These are phyloP conservation scores for Raffaelea arxii DNA, from an alignment of 2,329 filamentous ascomycete genomes.

Conservation along the genomic window DNA sequence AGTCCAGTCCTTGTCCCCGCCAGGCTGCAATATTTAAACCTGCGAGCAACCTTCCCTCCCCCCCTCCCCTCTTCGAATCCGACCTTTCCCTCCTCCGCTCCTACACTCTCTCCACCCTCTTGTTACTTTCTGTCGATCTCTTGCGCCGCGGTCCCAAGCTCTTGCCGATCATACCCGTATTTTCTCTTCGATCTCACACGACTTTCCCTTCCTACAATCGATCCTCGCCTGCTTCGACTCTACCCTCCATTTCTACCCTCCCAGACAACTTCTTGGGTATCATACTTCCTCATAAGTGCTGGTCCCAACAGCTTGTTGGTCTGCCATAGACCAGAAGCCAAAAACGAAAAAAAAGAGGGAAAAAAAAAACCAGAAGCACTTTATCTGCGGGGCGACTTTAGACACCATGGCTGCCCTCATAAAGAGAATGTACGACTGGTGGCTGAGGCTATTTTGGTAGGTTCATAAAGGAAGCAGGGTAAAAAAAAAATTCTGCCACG, in stretches of 20 bases:
- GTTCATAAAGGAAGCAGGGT: no score
- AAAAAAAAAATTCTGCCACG: neutral
- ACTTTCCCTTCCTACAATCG: neutral
- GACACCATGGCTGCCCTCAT: constrained; percentile 80
- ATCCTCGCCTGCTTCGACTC: neutral
- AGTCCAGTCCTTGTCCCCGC: no score
- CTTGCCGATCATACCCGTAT: neutral
- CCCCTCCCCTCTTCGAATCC: neutral
- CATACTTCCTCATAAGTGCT: no score
- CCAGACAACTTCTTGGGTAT: neutral
- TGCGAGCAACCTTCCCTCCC: neutral
- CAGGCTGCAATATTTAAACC: no score
- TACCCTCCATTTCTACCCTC: neutral
- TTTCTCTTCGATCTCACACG: neutral
- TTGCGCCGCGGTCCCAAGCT: neutral
- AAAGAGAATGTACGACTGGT: constrained; percentile 94
- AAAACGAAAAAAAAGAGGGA: no score
- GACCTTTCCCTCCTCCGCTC: no score
- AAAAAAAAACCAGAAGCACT: neutral
- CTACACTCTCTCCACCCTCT: neutral
- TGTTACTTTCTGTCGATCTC: neutral
- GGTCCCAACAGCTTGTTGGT: neutral
- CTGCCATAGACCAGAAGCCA: neutral
- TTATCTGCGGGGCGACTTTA: constrained; percentile 9
- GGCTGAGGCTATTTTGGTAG: constrained; percentile 95